Conservation (phyloP, 768 basidiomycete species). For the Boletus edulis region DNA sequence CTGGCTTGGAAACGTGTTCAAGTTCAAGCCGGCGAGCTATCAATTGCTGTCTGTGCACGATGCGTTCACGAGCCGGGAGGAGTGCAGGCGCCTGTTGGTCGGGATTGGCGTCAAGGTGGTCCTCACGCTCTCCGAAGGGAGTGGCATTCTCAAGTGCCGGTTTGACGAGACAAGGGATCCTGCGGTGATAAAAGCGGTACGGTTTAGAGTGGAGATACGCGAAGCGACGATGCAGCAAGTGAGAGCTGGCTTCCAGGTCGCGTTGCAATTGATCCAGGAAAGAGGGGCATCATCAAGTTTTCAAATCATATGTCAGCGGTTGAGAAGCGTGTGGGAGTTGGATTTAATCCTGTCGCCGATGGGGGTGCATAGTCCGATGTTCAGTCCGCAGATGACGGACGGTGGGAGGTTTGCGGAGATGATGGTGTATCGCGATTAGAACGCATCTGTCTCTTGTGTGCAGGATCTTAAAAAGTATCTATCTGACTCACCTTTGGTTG, state of each 20-base stretch:
- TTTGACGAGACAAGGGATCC: constrained; percentile 65
- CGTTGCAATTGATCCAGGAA: constrained; percentile 72
- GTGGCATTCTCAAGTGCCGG: constrained; percentile 73
- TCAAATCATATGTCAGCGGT: constrained; percentile 64
- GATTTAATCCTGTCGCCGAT: constrained; percentile 35
- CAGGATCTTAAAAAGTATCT: constrained; percentile 12
- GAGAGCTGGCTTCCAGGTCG: constrained; percentile 50
- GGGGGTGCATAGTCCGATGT: constrained; percentile 17
- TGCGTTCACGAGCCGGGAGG: constrained; percentile 62
- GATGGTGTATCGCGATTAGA: constrained; percentile 33
- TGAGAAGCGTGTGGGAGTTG: constrained; percentile 71
- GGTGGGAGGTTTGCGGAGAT: constrained; percentile 30
- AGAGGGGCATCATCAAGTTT: constrained; percentile 85
- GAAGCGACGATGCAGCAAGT: constrained; percentile 38
- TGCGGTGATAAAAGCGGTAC: constrained; percentile 61
- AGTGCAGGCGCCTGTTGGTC: constrained; percentile 72
- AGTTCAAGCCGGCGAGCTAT: constrained; percentile 68
- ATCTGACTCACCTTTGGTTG: constrained; percentile 3
- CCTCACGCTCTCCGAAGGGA: constrained; percentile 60
- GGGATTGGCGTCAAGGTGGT: constrained; percentile 67
- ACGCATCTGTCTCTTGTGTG: constrained; percentile 6
- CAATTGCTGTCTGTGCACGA: constrained; percentile 58
- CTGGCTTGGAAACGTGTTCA: constrained; percentile 91
- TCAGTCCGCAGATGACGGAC: constrained; percentile 30
- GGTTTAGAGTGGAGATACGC: constrained; percentile 81